phyloP scores from a whole-genome alignment of 83 land plant species.

The Larix sibirica region DNA sequence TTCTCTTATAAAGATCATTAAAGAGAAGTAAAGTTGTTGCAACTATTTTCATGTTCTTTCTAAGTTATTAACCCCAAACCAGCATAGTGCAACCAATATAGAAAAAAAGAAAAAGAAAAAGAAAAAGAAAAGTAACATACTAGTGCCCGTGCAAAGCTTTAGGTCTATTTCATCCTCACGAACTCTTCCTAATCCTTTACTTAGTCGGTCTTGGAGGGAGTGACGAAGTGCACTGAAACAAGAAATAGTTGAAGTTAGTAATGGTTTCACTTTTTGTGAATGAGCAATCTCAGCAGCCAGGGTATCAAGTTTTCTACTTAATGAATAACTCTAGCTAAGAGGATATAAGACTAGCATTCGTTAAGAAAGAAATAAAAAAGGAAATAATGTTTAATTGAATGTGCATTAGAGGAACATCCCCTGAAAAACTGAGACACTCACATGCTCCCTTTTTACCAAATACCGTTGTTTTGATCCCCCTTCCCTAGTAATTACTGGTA shows the following conservation, averaged over 20 bases:
- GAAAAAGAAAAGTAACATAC: conserved; percentile 22
- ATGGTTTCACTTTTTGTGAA: not conserved
- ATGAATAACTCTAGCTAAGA: not conserved
- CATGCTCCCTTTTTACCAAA: no score
- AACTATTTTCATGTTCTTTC: no score
- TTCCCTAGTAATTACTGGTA: no score
- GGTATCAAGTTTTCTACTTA: not conserved
- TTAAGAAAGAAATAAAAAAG: not conserved
- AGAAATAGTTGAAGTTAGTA: not conserved
- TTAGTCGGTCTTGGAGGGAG: conserved; percentile 85
- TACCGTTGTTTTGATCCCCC: no score
- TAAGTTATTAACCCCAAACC: no score
- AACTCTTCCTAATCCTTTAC: conserved; percentile 60
- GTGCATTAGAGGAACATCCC: no score
- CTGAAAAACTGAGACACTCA: no score
- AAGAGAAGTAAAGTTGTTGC: no score
- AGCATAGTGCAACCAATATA: no score
- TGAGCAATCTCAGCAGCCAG: not conserved
- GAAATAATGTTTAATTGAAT: not conserved
- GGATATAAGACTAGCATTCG: not conserved
- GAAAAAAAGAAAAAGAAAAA: no score
- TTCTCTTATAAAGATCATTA: no score
- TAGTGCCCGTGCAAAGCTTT: conserved; percentile 89
- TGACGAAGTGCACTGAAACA: conserved; percentile 80
- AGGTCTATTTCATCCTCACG: conserved; percentile 76